These are phyloP conservation scores for Ustilago crameri DNA, from an alignment of 1,284 basidiomycete species.

Conservation along the genomic window DNA sequence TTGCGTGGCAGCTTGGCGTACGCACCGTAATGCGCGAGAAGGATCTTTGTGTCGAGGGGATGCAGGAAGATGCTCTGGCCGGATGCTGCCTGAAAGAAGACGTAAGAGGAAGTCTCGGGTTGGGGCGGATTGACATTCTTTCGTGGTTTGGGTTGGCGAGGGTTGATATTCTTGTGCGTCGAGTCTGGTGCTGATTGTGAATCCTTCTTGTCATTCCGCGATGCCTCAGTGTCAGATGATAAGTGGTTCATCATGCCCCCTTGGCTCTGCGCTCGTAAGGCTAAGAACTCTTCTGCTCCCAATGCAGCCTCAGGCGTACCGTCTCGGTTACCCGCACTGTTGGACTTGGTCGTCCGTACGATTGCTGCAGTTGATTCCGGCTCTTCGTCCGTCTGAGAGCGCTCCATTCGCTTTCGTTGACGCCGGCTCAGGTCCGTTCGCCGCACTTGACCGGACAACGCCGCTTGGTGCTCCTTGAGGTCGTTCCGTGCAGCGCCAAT, in stretches of 20 bases:
- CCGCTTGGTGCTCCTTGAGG: slow-evolving; percentile 71
- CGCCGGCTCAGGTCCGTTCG: slow-evolving; percentile 48
- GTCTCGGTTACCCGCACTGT: slow-evolving; percentile 8
- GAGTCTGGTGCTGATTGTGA: slow-evolving; percentile 6
- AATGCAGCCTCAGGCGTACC: slow-evolving; percentile 31
- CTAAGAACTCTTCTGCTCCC: slow-evolving; percentile 43
- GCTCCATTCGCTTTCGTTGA: slow-evolving; percentile 47
- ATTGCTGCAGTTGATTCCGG: slow-evolving; percentile 10
- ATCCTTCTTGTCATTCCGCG: slow-evolving; percentile 4
- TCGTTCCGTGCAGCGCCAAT: slow-evolving; percentile 71
- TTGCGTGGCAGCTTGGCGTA: slow-evolving; percentile 86
- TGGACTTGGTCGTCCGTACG: not conserved
- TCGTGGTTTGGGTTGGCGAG: slow-evolving; percentile 29
- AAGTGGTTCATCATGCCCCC: slow-evolving; percentile 23
- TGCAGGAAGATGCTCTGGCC: slow-evolving; percentile 93
- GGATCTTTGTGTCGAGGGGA: slow-evolving; percentile 92
- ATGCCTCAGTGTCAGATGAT: slow-evolving; percentile 7
- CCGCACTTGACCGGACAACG: slow-evolving; percentile 25
- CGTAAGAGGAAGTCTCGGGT: slow-evolving; percentile 73
- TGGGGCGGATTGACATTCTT: slow-evolving; percentile 62
- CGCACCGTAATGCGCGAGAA: slow-evolving; percentile 83
- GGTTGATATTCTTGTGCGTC: not conserved
- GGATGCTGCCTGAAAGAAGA: slow-evolving; percentile 93
- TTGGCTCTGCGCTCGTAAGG: slow-evolving; percentile 29
- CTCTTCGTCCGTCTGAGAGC: slow-evolving; percentile 40